These are phyloP conservation scores for Colletotrichum musicola DNA, from an alignment of 2,329 filamentous ascomycete species.

Conservation along the genomic window DNA sequence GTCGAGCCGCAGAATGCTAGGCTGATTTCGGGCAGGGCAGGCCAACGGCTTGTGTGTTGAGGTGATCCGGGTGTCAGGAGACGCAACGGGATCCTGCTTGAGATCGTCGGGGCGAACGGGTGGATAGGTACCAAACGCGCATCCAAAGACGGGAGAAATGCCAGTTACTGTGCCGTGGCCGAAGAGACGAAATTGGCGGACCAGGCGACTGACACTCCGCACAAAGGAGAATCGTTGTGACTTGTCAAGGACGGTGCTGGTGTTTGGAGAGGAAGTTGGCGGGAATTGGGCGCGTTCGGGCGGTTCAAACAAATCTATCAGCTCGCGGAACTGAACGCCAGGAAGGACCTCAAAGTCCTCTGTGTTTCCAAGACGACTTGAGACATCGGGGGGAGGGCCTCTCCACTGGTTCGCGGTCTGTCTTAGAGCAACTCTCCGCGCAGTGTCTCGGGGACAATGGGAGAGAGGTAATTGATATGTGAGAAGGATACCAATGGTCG, in stretches of 20 bases:
- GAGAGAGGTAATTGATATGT: conserved; percentile 18
- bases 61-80: conserved; percentile 13
- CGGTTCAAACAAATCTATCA: conserved; percentile 43
- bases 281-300: conserved; percentile 36
- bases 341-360: conserved; percentile 45
- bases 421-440: conserved; percentile 39
- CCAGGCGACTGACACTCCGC: conserved; percentile 5
- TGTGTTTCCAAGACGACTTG: conserved; percentile 48
- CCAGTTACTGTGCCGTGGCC: conserved; percentile 13
- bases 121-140: conserved; percentile 25
- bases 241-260: conserved; percentile 26
- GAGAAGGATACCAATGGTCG: conserved; percentile 10
- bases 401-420: conserved; percentile 43
- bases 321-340: conserved; percentile 37
- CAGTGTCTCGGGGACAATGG: conserved; percentile 36
- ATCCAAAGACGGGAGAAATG: conserved; percentile 11
- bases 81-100: conserved; percentile 27
- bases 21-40: neutral
- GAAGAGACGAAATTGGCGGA: conserved; percentile 27
- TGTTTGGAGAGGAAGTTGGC: conserved; percentile 34
- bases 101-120: conserved; percentile 17
- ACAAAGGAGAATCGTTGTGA: conserved; percentile 34
- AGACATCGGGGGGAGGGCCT: conserved; percentile 48
- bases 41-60: conserved; percentile 2
- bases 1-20: conserved; percentile 14